Evolutionary conservation across 2,329 filamentous ascomycete species (phyloP).

Genomic region (Curvularia sp.): DNA sequence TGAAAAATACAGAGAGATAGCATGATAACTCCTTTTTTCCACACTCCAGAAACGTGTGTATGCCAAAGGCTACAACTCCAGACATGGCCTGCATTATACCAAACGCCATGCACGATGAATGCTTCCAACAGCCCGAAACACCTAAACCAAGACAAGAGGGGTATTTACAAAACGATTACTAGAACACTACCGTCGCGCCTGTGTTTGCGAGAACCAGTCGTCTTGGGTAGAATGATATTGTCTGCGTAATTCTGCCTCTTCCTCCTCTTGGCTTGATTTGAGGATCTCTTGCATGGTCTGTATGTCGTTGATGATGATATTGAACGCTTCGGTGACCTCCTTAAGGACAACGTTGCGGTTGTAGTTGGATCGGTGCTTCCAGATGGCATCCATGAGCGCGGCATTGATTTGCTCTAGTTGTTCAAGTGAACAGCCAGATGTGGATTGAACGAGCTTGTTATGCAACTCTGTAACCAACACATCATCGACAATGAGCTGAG

Average conservation of each 20-base stretch:
- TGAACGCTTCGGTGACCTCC: slow-evolving; percentile 73
- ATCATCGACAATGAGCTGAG: slow-evolving; percentile 56
- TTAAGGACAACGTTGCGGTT: slow-evolving; percentile 78
- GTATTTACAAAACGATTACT: slow-evolving; percentile 1
- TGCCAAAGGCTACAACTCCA: slow-evolving; percentile 4
- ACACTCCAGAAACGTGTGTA: background rate
- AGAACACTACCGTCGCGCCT: slow-evolving; percentile 8
- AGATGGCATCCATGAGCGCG: slow-evolving; percentile 87
- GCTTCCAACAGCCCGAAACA: background rate
- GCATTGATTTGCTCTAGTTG: slow-evolving; percentile 94
- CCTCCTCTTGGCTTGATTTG: slow-evolving; percentile 50
- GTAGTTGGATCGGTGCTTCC: slow-evolving; percentile 79
- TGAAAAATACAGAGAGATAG: background rate
- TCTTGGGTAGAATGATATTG: slow-evolving; percentile 15
- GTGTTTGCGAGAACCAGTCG: slow-evolving; percentile 16
- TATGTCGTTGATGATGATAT: slow-evolving; percentile 75
- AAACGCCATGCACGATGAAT: slow-evolving; percentile 10
- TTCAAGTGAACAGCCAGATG: slow-evolving; percentile 83
- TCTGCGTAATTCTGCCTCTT: slow-evolving; percentile 18
- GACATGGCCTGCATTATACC: background rate
- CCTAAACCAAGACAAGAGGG: background rate
- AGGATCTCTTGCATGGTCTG: slow-evolving; percentile 58
- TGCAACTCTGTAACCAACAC: slow-evolving; percentile 65
- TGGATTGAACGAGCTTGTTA: slow-evolving; percentile 67
- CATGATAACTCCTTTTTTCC: background rate